These are phyloP conservation scores for Musa itinerans DNA, from an alignment of 176 grass and related monocot genomes.

Conservation along the genomic window DNA sequence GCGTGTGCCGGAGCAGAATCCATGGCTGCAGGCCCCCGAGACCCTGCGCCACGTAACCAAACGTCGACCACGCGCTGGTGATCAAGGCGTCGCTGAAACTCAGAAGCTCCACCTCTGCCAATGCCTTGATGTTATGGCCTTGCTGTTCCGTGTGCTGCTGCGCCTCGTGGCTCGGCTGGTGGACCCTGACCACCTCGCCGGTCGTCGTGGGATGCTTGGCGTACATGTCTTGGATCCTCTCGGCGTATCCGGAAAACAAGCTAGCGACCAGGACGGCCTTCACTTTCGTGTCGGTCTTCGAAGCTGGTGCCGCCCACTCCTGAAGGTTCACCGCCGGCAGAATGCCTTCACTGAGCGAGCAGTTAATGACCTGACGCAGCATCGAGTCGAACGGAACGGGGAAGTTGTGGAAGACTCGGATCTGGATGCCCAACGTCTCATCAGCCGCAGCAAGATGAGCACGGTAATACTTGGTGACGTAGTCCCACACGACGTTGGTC, in stretches of 20 bases:
- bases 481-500: not conserved
- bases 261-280: not conserved
- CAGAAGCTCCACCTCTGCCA: slow-evolving; percentile 8
- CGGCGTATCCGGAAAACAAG: not conserved
- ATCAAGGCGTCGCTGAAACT: slow-evolving; percentile 31
- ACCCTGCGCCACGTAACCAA: slow-evolving; percentile 40
- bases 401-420: not conserved
- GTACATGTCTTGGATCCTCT: slow-evolving; percentile 12
- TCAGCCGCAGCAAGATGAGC: not conserved
- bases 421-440: not conserved
- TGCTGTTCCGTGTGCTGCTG: not conserved
- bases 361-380: not conserved
- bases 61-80: slow-evolving; percentile 38
- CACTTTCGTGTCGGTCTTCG: not conserved
- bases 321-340: not conserved
- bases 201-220: slow-evolving; percentile 27
- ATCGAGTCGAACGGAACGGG: not conserved
- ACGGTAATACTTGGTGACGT: not conserved
- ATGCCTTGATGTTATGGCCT: slow-evolving; percentile 1
- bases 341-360: not conserved
- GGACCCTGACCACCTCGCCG: slow-evolving; percentile 23
- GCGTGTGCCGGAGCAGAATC: slow-evolving; percentile 21
- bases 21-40: slow-evolving; percentile 42
- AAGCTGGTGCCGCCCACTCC: no score
- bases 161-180: slow-evolving; percentile 37